These are phyloP conservation scores for Talinum fruticosum DNA, from an alignment of 148 eudicot species.

Conservation along the genomic window DNA sequence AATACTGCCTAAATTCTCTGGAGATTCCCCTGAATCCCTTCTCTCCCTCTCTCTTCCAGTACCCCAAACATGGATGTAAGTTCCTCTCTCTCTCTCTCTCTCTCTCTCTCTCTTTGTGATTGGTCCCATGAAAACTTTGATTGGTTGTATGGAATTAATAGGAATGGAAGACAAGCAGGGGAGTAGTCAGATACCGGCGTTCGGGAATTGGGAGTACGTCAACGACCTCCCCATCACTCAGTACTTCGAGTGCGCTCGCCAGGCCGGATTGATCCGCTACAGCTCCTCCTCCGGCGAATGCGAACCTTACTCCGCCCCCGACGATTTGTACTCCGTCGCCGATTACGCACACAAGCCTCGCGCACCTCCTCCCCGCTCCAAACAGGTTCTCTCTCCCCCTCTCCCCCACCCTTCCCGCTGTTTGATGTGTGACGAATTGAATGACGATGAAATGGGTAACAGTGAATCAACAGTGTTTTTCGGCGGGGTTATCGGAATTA, in stretches of 20 bases:
- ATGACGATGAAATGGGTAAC: background rate
- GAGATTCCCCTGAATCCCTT: background rate
- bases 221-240: conserved; percentile 70
- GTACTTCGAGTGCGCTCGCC: conserved; percentile 65
- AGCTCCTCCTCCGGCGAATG: conserved; percentile 46
- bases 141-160: background rate
- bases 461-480: conserved; percentile 11
- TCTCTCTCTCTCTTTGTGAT: background rate
- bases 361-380: conserved; percentile 4
- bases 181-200: conserved; percentile 55
- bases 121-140: background rate
- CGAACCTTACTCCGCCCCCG: background rate
- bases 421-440: background rate
- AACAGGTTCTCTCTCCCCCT: conserved; percentile 15
- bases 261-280: conserved; percentile 60
- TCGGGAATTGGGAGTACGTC: conserved; percentile 71
- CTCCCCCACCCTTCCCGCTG: background rate
- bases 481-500: background rate
- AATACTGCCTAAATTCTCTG: background rate
- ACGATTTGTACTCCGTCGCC: conserved; percentile 19
- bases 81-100: background rate
- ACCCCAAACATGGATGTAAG: background rate
- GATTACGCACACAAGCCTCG: conserved; percentile 15
- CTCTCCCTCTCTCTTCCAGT: background rate
- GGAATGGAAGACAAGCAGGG: conserved; percentile 17